Evolutionary conservation across 208 protist genomes (phyloP).

Genomic region (Leishmania tarentolae): DNA sequence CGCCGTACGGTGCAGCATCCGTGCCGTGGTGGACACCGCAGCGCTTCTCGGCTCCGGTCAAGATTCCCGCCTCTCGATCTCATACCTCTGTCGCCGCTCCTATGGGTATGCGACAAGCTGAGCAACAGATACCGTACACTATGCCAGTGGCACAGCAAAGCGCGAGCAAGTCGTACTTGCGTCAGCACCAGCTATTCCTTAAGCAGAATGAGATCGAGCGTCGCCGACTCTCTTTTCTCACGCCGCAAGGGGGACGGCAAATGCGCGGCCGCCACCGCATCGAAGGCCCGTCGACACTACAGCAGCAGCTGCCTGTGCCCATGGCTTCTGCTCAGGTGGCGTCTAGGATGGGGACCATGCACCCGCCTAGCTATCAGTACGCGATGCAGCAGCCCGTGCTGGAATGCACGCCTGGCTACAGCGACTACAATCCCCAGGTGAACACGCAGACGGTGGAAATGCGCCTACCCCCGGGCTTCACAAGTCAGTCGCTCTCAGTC

Average conservation of each 20-base stretch:
- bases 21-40: slow-evolving; percentile 4
- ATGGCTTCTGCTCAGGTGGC: neutral
- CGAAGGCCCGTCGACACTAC: slow-evolving; percentile 8
- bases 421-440: slow-evolving; percentile 33
- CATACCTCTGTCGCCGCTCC: neutral
- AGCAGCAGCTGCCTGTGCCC: slow-evolving; percentile 6
- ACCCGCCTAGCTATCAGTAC: slow-evolving; percentile 10
- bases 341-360: neutral
- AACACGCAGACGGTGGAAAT: slow-evolving; percentile 39
- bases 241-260: slow-evolving; percentile 8
- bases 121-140: slow-evolving; percentile 1
- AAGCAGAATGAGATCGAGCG: slow-evolving; percentile 30
- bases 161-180: slow-evolving; percentile 7
- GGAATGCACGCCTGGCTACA: slow-evolving; percentile 20
- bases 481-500: slow-evolving; percentile 13
- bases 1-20: neutral
- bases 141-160: neutral
- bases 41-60: slow-evolving; percentile 13
- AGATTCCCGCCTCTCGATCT: neutral
- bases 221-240: slow-evolving; percentile 19
- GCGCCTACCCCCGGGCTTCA: slow-evolving; percentile 18
- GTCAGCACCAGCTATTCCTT: slow-evolving; percentile 25
- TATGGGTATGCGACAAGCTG: neutral
- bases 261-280: slow-evolving; percentile 14
- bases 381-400: slow-evolving; percentile 20